These are phyloP conservation scores for Kwoniella dejecticola DNA, from an alignment of 768 basidiomycete species.

Conservation along the genomic window DNA sequence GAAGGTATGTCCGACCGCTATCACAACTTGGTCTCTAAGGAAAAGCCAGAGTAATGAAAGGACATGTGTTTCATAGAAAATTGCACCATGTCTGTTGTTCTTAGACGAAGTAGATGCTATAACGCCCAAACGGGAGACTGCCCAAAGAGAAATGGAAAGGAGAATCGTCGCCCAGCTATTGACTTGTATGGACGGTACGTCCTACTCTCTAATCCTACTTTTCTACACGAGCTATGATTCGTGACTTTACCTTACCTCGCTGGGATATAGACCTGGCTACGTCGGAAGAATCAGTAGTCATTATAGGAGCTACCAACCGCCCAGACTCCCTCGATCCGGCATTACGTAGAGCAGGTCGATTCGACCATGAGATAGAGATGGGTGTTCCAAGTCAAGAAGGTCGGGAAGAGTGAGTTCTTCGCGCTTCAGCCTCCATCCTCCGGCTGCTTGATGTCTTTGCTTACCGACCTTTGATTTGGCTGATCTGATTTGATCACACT, in stretches of 20 bases:
- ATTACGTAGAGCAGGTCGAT: constrained; percentile 85
- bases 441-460: too few relatives aligned
- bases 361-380: constrained; percentile 98
- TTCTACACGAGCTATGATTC: too few relatives aligned
- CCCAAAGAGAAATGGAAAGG: constrained; percentile 96
- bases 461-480: too few relatives aligned
- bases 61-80: constrained; percentile 60
- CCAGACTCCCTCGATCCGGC: constrained; percentile 94
- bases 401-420: constrained; percentile 79
- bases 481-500: too few relatives aligned
- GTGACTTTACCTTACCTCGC: too few relatives aligned
- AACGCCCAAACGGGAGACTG: constrained; percentile 95
- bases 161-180: constrained; percentile 96
- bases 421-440: too few relatives aligned
- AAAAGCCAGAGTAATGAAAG: neutral
- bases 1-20: constrained; percentile 63
- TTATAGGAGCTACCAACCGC: constrained; percentile 94
- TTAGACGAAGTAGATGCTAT: constrained; percentile 98
- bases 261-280: constrained; percentile 74
- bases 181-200: constrained; percentile 96
- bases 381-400: constrained; percentile 92
- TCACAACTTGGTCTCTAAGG: neutral
- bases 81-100: constrained; percentile 90
- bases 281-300: constrained; percentile 86
- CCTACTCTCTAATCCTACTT: neutral